Base-by-base conservation (phyloP, 495 filamentous ascomycete species). In the Letharia columbiana region DNA sequence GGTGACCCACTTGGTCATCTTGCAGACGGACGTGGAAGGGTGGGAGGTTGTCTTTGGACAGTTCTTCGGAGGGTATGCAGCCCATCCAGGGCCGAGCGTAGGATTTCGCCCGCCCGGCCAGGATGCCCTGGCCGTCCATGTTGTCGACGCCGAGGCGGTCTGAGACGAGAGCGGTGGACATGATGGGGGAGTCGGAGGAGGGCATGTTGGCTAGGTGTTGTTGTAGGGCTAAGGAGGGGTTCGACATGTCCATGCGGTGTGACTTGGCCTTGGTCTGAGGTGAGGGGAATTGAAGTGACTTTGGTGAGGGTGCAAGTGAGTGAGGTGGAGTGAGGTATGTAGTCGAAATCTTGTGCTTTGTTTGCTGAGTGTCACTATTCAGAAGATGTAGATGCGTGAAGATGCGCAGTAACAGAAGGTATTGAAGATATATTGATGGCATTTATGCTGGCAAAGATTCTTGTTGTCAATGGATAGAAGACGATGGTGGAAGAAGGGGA, bases 71-170 rank as follows among this genome's bases (percentile, higher is more conserved):
- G 33, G 52, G 20, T 20, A 66, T 66, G 15, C 20, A 23, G 23
- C 44, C 11, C 1, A n/a, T n/a, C 64, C 64, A 66, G 17, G 64
- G 64, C 9, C 44, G 56, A 18, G 31, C 45, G 57, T 41, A 42
- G 23, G 31, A 35, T 20, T 31, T 59, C 1, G 57, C 31, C 15
- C 31, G 64, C 2, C 1, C 23, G 44, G 33, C 2, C 7, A 66
- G 64, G 37, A 66, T 45, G 64, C 18, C n/a, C 2, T 41, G 57
- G 2, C 64, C 57, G 42, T 66, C 64, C 64, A 66, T 66, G 41
- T 58, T 49, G 4, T 61, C 41, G 18, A n/a, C 28, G 23, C 57
- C 57, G 35, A 40, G 2, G 15, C 64, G 56, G 61, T 2, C 5
- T 7, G 61, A 52, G 13, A 23, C 5, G 13, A 63, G 33, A 9